Evolutionary conservation across 2,329 filamentous ascomycete genomes (phyloP), one percentile per base, ranked within the genome.

Genomic region (Cyphellophora europaea): DNA sequence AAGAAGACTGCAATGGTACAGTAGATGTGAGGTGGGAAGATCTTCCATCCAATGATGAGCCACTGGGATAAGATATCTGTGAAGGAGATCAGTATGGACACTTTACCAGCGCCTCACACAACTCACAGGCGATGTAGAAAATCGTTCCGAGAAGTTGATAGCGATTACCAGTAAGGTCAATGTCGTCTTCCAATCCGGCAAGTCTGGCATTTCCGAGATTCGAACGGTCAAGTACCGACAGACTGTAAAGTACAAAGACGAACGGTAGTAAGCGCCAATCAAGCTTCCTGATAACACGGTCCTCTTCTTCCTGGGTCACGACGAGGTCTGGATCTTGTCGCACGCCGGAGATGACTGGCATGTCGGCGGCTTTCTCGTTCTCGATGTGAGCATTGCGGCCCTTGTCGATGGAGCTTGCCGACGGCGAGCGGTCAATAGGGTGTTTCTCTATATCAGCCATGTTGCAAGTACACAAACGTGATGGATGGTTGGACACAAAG

Each of bases 191-290:
- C 67, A 74, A 71, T 23, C 69, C 70, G 2, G 69, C 67, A 29
- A 71, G 69, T 42, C 62, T 58, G 1, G 70, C 70, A 59, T 73
- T 73, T 34, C 68, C 66, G 32, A 70, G 65, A 41, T 72, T 72
- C 19, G 62, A 65, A 31, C 67, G 57, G 45, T 71, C 67, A 11
- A 71, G 53, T 37, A 67, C 65, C n/a, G 41, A 44, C 17, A 46
- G 30, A 14, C 35, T 39, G 32, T 46, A 46, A 13, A 46, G 38
- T 11, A 44, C 34, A 17, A 46, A 44, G 27, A 46, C 40, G n/a
- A 46, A 25, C n/a, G 43, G 46, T 38, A 49, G 41, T n/a, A 50
- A 28, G 32, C 45, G 43, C 37, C 41, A 47, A 35, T 49, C 46
- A 18, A 44, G 36, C 30, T 42, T 44, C 23, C 41, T 38, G 12